Conservation (phyloP, 331 rosid species). For the Cydonia oblonga region DNA sequence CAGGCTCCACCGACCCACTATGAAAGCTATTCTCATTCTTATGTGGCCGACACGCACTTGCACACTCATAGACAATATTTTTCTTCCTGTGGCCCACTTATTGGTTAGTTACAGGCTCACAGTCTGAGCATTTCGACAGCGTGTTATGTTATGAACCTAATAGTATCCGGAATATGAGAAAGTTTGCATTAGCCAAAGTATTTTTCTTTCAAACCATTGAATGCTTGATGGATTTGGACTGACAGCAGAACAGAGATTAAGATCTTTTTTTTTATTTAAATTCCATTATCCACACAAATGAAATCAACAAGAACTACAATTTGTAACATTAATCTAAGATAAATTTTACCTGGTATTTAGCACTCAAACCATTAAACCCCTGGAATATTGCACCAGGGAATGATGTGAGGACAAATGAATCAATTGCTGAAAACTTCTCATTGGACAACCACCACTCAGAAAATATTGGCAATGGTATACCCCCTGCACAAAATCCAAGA, state of each 20-base stretch:
- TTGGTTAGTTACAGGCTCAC: neutral
- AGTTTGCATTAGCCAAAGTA: neutral
- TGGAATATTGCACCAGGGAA: slow-evolving; percentile 56
- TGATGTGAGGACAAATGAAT: slow-evolving; percentile 70
- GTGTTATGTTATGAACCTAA: neutral
- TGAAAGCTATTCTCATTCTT: neutral
- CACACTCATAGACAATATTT: neutral
- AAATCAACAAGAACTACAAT: neutral
- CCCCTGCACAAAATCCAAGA: slow-evolving; percentile 36
- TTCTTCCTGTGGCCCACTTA: neutral
- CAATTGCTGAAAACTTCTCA: slow-evolving; percentile 67
- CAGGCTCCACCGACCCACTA: neutral
- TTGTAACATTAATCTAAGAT: neutral
- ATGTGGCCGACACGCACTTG: neutral
- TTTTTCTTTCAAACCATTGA: neutral
- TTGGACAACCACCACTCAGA: slow-evolving; percentile 95
- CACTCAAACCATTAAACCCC: slow-evolving; percentile 66
- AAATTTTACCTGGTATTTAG: slow-evolving; percentile 68
- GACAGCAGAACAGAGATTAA: neutral
- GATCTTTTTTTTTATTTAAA: neutral
- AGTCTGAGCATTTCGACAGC: neutral
- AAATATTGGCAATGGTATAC: slow-evolving; percentile 81
- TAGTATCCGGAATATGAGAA: neutral
- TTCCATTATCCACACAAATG: neutral
- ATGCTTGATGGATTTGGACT: neutral